Base-by-base conservation (phyloP, 1,284 basidiomycete species). In the Moniliella sp. region DNA sequence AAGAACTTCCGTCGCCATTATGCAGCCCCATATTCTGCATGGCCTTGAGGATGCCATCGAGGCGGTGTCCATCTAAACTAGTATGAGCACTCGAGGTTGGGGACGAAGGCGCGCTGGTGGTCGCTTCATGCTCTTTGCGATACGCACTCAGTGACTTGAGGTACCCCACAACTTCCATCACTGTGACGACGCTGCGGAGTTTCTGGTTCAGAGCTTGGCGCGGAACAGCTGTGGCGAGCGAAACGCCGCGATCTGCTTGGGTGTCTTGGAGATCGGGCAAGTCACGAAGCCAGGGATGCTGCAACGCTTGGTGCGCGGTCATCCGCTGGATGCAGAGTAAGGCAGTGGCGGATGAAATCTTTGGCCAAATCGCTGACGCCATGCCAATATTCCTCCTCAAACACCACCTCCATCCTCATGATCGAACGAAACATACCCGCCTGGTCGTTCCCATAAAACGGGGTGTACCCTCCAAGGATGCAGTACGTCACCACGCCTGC, bases 401-500 rank as follows among this genome's bases (percentile, higher is more conserved):
- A 59, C 13, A 50, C 40, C 9, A 52, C 50, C 2, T 52, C 30
- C 43, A 56, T 48, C 27, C 42, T 33, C 28, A 59, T 32, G 37
- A 56, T 57, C 30, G 50, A 47, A 23, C 53, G 42, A 31, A 59
- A 56, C 10, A 54, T 40, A 3, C 34, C 32, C 13, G 47, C 46
- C 18, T 54, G 45, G 21, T 57, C 54, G 15, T 49, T 35, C 15
- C 52, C 48, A 30, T 54, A 51, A 31, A 59, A 59, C 11, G 56
- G 56, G 5, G 56, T 57, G 34, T 59, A 59, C 13, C 56, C 56
- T 16, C 42, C 53, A 4, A 59, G 45, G 2, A 59, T n/a, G 7
- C 48, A 51, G 31, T 48, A 59, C n/a, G 52, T 53, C 28, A 59
- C 56, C 21, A 57, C 55, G 18, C 56, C 56, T 28, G 41, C 39